Evolutionary conservation across 768 basidiomycete species (phyloP), one percentile per base, ranked within the genome.

Genomic region (Tylopilus intermedius): DNA sequence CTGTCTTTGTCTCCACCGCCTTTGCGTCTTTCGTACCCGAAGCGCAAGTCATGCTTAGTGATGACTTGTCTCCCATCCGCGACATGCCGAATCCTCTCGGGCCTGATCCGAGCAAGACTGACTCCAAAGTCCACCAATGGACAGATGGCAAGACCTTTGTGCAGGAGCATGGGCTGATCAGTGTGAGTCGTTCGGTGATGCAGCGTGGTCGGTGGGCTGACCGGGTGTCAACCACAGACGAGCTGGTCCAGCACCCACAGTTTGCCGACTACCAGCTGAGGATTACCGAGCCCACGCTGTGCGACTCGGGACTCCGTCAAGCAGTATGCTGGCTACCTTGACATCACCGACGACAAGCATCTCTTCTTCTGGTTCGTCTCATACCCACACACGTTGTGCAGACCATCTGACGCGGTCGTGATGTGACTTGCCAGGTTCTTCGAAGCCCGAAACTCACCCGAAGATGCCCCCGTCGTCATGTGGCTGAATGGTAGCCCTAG

Each of bases 401-500:
- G 51, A 18, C 18, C 18, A 21, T 46, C 43, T 52, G 21, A 48
- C n/a, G 11, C 22, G 5, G 29, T 42, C 50, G 21, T n/a, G 8
- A 37, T 21, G 13, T 57, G 24, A 29, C 46, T 43, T 37, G 47
- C 45, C 53, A 90, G 88, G 88, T 93, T 91, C 79, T 93, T 97
- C 60, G 94, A 96, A 71, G 82, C 88, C 1, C 78, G 94, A 33
- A 74, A 71, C 49, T 76, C 80, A 15, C 94, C 95, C 0, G 71
- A 78, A 47, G 75, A 81, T 48, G 92, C 88, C 6, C 94, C 94
- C 4, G 77, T 97, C 2, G 77, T 94, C 8, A 75, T 96, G 44
- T 96, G 94, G 94, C 74, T 91, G n/a, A 91, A 90, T 58, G 90
- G 90, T 32, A 86, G 86, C 11, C 84, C 83, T 21, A 80, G 83